Evolutionary conservation across 768 basidiomycete genomes (phyloP).

Genomic region (Mycena metata): DNA sequence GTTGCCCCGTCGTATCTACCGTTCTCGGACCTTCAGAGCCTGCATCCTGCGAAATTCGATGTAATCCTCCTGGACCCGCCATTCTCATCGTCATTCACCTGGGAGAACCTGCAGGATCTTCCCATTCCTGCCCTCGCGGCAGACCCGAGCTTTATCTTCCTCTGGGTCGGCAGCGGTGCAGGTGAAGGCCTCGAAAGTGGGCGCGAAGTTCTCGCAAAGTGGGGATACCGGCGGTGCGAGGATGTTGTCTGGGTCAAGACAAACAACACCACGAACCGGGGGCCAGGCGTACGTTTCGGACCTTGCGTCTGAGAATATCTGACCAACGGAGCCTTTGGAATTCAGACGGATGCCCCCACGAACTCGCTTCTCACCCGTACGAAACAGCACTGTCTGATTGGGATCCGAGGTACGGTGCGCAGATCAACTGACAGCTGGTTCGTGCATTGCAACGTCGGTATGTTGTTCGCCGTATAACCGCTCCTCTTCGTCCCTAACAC

Average conservation of each 20-base stretch:
- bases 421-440: constrained; percentile 96
- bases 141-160: constrained; percentile 93
- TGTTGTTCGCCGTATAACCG: constrained; percentile 45
- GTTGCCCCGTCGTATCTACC: constrained; percentile 82
- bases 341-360: constrained; percentile 86
- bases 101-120: constrained; percentile 86
- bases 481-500: constrained; percentile 32
- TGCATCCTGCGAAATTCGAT: constrained; percentile 86
- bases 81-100: constrained; percentile 87
- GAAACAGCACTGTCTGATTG: constrained; percentile 97
- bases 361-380: constrained; percentile 89
- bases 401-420: constrained; percentile 96
- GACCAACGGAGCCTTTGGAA: constrained; percentile 20
- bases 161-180: constrained; percentile 96
- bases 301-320: constrained; percentile 23
- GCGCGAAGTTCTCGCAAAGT: constrained; percentile 89
- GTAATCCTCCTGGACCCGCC: constrained; percentile 93
- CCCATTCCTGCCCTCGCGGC: constrained; percentile 87
- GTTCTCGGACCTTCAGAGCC: constrained; percentile 64
- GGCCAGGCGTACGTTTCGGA: constrained; percentile 75
- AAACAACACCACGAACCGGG: constrained; percentile 77
- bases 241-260: constrained; percentile 99
- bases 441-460: constrained; percentile 98
- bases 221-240: constrained; percentile 96
- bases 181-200: constrained; percentile 93